These are phyloP conservation scores for Hyaloscypha finlandica DNA, from an alignment of 495 filamentous ascomycete genomes.

Conservation along the genomic window DNA sequence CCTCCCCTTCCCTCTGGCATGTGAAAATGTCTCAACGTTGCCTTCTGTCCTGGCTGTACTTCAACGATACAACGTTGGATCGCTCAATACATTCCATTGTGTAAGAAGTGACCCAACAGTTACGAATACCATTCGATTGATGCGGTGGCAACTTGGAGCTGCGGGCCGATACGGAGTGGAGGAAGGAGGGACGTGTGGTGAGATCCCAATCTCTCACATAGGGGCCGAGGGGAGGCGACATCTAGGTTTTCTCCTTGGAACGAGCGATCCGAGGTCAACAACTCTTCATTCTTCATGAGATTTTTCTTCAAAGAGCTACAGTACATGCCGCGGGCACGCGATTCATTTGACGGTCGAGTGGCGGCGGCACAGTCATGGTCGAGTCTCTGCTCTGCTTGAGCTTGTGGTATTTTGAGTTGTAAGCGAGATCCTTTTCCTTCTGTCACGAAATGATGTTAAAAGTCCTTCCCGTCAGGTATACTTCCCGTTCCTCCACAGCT, in stretches of 20 bases:
- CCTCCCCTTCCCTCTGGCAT: background rate
- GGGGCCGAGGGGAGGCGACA: background rate
- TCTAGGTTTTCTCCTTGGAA: background rate
- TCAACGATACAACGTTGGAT: background rate
- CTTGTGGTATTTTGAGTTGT: background rate
- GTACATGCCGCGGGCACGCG: no score
- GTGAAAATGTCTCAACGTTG: background rate
- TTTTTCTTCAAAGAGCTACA: background rate
- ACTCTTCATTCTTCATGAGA: background rate
- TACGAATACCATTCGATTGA: background rate
- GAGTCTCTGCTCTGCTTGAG: no score
- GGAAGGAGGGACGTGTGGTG: background rate
- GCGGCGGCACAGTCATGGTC: no score
- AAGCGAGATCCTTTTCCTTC: background rate
- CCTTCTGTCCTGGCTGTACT: background rate
- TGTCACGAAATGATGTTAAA: background rate
- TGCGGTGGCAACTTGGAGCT: background rate
- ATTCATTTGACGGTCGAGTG: no score
- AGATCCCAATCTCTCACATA: background rate
- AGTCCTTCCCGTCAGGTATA: constrained; percentile 1
- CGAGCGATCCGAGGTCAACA: no score
- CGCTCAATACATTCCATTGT: background rate
- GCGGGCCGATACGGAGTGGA: background rate
- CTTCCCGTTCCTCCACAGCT: background rate
- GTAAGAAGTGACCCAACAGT: background rate